Evolutionary conservation across 1,284 basidiomycete genomes (phyloP).

Genomic region (Ceratobasidium papillatum): DNA sequence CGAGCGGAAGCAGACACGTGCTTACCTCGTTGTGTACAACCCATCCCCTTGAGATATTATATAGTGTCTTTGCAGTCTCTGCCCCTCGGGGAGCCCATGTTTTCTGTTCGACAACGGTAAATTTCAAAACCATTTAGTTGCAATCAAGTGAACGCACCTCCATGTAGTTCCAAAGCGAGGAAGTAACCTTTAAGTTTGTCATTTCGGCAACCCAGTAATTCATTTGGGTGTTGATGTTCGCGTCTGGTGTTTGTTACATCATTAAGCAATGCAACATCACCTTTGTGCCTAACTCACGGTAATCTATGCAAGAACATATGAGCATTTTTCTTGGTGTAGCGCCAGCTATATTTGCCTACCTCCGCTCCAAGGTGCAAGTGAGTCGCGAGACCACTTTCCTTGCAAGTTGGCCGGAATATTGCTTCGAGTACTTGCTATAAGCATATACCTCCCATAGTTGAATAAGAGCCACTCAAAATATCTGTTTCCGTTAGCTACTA

Average conservation of each 20-base stretch:
- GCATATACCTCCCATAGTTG: constrained; percentile 75
- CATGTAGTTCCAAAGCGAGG: constrained; percentile 71
- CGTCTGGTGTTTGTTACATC: constrained; percentile 55
- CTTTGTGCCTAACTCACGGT: constrained; percentile 57
- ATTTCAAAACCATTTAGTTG: neutral
- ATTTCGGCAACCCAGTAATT: constrained; percentile 80
- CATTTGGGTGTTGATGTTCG: constrained; percentile 82
- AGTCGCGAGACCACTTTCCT: constrained; percentile 71
- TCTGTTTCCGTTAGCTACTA: neutral
- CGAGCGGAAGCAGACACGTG: neutral
- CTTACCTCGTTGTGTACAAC: constrained; percentile 73
- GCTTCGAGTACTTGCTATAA: constrained; percentile 69
- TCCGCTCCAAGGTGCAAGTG: constrained; percentile 66
- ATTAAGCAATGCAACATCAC: neutral
- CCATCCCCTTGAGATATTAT: constrained; percentile 74
- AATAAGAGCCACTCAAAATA: constrained; percentile 78
- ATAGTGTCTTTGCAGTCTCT: constrained; percentile 70
- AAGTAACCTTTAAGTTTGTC: constrained; percentile 67
- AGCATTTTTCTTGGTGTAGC: neutral
- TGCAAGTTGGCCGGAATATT: constrained; percentile 73
- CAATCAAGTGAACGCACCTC: constrained; percentile 57
- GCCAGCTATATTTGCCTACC: constrained; percentile 53
- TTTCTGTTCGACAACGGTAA: constrained; percentile 57
- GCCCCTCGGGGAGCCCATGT: constrained; percentile 75
- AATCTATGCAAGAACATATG: constrained; percentile 56